phyloP scores from a whole-genome alignment of 495 filamentous ascomycete genomes.

The Hypoxylon cercidicola region DNA sequence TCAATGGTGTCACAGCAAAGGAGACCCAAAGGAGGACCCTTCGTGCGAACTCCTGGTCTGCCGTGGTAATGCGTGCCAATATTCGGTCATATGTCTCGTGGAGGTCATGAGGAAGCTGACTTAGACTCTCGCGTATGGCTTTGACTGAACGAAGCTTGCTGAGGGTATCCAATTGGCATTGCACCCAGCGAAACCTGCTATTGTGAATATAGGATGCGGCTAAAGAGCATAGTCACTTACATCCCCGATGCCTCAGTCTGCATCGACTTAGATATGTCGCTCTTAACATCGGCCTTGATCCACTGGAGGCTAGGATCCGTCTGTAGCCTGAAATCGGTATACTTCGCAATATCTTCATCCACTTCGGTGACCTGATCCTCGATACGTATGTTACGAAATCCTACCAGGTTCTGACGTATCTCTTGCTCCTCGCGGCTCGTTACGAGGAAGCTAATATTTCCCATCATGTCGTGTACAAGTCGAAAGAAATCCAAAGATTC shows the following conservation, averaged over 20 bases:
- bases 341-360: background rate
- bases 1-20: background rate
- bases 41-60: background rate
- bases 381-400: background rate
- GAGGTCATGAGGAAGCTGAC: background rate
- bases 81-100: background rate
- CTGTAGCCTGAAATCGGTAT: background rate
- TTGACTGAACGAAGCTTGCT: background rate
- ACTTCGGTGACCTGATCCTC: background rate
- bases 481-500: background rate
- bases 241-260: background rate
- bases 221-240: background rate
- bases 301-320: background rate
- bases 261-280: background rate
- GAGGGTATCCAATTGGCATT: background rate
- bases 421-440: background rate
- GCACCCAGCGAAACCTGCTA: background rate
- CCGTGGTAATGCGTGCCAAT: background rate
- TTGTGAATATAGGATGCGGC: background rate
- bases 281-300: background rate
- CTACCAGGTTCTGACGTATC: background rate
- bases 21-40: background rate
- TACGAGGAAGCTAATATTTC: slow-evolving; percentile 1
- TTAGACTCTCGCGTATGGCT: background rate
- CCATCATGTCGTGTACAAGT: background rate